Percentiles rank a stretch among this genome's conserved stretches.
Evolutionary conservation across 257 asterid species (phyloP).

Genomic region (Nicotiana otophora): DNA sequence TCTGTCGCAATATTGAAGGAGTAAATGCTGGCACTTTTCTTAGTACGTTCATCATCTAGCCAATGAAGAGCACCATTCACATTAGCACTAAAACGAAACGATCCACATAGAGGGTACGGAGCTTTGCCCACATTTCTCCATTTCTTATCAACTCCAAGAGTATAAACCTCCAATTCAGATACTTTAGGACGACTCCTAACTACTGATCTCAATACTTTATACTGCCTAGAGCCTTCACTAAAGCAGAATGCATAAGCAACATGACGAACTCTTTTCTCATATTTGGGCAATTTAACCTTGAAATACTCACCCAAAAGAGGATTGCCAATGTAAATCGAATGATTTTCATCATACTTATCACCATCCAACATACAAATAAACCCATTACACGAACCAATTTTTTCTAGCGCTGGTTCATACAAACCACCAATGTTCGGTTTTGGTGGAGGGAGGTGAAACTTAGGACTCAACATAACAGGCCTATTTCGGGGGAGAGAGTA

Average conservation of each 20-base stretch:
- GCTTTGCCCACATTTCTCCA: background rate
- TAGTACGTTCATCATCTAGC: background rate
- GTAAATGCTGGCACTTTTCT: background rate
- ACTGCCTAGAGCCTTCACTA: background rate
- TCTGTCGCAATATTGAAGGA: background rate
- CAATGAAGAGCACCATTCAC: background rate
- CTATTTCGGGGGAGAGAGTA: background rate
- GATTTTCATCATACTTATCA: background rate
- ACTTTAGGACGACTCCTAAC: background rate
- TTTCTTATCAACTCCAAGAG: background rate
- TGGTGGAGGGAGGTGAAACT: background rate
- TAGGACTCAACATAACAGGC: background rate
- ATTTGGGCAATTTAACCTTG: background rate
- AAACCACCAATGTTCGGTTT: no score
- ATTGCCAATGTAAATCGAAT: background rate
- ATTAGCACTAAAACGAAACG: background rate
- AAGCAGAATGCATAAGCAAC: background rate
- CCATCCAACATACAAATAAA: background rate
- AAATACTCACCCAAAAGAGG: background rate
- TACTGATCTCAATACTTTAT: background rate
- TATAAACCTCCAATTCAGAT: background rate
- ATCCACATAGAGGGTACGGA: background rate
- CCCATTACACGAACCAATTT: background rate
- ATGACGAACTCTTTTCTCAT: background rate
- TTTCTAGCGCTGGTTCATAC: no score